A percentile compares a stretch with the other conserved stretches of the same genome.
Evolutionary conservation across 306 rosid genomes (phyloP).

Genomic region (Cyamopsis tetragonoloba): DNA sequence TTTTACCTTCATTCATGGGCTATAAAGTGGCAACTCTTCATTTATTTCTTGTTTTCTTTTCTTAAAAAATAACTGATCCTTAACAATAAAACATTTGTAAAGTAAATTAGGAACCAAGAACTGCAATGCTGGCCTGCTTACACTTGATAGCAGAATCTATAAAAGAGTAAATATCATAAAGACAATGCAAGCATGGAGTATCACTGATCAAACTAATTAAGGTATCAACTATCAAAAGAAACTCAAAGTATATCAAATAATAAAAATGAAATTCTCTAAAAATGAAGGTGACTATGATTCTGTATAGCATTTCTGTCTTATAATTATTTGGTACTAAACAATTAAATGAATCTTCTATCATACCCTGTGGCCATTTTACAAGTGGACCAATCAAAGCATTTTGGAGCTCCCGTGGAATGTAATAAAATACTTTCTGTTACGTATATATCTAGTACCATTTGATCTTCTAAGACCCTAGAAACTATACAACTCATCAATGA

Average conservation of each 20-base stretch:
- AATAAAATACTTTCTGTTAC: background rate
- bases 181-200: background rate
- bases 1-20: background rate
- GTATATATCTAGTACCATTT: constrained; percentile 10
- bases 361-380: constrained; percentile 23
- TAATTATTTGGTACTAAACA: constrained; percentile 12
- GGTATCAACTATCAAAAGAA: no score
- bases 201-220: background rate
- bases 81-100: background rate
- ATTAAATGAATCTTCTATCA: constrained; percentile 22
- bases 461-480: constrained; percentile 24
- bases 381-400: constrained; percentile 6
- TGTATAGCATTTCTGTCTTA: constrained; percentile 9
- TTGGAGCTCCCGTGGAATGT: constrained; percentile 1
- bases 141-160: background rate
- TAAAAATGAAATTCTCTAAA: constrained; percentile 12
- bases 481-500: constrained; percentile 26
- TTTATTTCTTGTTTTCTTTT: background rate
- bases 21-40: background rate
- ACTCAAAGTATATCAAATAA: background rate
- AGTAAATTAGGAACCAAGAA: background rate
- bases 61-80: background rate
- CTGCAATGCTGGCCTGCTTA: background rate
- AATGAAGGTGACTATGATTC: constrained; percentile 12
- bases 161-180: background rate